Base-by-base conservation (phyloP, 306 rosid species). In the Psophocarpus tetragonolobus region DNA sequence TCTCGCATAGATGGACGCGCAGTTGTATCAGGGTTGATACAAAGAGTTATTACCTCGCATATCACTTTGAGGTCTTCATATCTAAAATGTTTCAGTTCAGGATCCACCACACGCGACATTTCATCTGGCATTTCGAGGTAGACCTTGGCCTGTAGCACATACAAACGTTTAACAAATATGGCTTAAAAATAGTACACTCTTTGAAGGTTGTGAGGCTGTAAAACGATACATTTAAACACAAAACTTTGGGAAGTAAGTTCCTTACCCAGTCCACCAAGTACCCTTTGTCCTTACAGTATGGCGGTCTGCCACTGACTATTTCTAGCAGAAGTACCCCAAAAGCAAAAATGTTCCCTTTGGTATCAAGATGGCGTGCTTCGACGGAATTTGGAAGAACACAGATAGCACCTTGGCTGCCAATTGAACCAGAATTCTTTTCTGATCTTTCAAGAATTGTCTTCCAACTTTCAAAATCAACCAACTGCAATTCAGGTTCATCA, bases 381-480 rank as follows among this genome's bases (percentile, higher is more conserved):
- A 96, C 74, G 36, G 99, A 91, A 75, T 83, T 91, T 33, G 99
- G 92, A 87, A 96, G 96, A 68, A 92, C 83, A 69, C 97, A 96
- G 69, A 84, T 74, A 70, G 87, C 84, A 54, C 97, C 99, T 85
- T 91, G 92, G 82, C 86, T 87, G 57, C 87, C 87, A 67, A 96
- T 81, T 32, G 97, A 65, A 68, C 91, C 94, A 2, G 94, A 90
- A 81, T 91, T 89, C 81, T 87, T 91, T 80, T 92, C 99, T 21
- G 96, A 91, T 87, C 98, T 89, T 54, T 86, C 90, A 68, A 96
- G 91, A 81, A 96, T 92, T 65, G 96, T 82, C 87, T 96, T 96
- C 98, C 99, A 96, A 85, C 98, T 87, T 85, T 96, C 99, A 81
- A 96, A 96, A 82, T 96, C 98, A 82, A 96, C 94, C 79, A 96